Evolutionary conservation across 495 filamentous ascomycete species (phyloP).

Genomic region (Daldinia bambusicola): DNA sequence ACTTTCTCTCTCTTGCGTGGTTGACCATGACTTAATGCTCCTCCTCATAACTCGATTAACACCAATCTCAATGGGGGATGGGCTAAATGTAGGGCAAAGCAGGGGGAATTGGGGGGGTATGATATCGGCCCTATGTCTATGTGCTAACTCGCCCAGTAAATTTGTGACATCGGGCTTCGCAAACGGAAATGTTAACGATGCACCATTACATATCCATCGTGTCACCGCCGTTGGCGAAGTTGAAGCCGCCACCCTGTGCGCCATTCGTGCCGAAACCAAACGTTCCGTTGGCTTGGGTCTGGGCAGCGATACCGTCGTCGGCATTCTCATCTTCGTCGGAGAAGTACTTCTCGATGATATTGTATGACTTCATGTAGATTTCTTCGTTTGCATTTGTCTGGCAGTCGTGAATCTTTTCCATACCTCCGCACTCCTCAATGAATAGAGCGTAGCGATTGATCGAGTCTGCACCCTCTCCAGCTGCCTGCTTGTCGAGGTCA

Average conservation of each 20-base stretch:
- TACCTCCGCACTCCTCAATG: slow-evolving; percentile 98
- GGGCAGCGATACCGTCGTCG: slow-evolving; percentile 67
- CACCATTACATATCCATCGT: slow-evolving; percentile 95
- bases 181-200: slow-evolving; percentile 12
- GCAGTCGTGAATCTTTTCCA: slow-evolving; percentile 99
- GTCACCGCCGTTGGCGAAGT: slow-evolving; percentile 90
- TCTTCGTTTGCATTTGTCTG: slow-evolving; percentile 99
- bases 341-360: slow-evolving; percentile 99
- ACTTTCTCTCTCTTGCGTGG: slow-evolving; percentile 24
- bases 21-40: slow-evolving; percentile 42
- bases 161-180: slow-evolving; percentile 33
- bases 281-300: slow-evolving; percentile 70
- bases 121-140: slow-evolving; percentile 44
- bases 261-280: slow-evolving; percentile 84
- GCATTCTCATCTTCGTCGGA: slow-evolving; percentile 94
- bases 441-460: slow-evolving; percentile 98
- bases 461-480: slow-evolving; percentile 74
- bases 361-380: slow-evolving; percentile 99
- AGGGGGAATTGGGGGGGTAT: slow-evolving; percentile 39
- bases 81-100: slow-evolving; percentile 37
- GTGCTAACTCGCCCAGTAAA: slow-evolving; percentile 41
- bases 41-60: slow-evolving; percentile 57
- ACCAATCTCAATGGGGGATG: slow-evolving; percentile 40
- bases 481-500: slow-evolving; percentile 95
- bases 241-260: slow-evolving; percentile 85